Evolutionary conservation across 345 rosid species (phyloP).

Genomic region (Microcos paniculata): DNA sequence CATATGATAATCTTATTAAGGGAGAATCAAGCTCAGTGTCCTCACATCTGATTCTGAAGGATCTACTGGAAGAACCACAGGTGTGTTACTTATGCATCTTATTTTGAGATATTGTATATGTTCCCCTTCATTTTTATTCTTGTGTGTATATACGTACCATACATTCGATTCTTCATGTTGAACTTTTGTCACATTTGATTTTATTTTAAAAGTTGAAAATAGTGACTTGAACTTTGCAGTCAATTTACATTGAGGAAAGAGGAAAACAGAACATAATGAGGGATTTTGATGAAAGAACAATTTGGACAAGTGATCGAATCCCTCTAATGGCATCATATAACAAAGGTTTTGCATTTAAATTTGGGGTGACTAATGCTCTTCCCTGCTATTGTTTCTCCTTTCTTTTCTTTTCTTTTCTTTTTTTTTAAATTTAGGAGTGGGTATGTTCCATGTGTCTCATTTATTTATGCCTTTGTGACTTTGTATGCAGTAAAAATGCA

Average conservation of each 20-base stretch:
- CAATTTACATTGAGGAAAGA: slow-evolving; percentile 77
- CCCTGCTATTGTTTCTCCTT: slow-evolving; percentile 1
- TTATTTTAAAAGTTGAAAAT: background rate
- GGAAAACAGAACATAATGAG: slow-evolving; percentile 76
- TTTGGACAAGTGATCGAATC: slow-evolving; percentile 82
- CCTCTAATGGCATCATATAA: slow-evolving; percentile 88
- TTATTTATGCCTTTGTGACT: slow-evolving; percentile 18
- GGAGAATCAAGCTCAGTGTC: slow-evolving; percentile 45
- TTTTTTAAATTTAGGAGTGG: background rate
- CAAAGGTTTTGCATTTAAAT: slow-evolving; percentile 54
- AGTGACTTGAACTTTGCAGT: slow-evolving; percentile 42
- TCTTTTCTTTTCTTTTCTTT: no score
- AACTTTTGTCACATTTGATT: slow-evolving; percentile 11
- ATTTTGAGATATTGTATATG: slow-evolving; percentile 15
- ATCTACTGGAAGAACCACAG: slow-evolving; percentile 80
- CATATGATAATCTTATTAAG: slow-evolving; percentile 44
- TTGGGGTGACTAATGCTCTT: background rate
- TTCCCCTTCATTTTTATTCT: slow-evolving; percentile 16
- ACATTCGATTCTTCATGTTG: background rate
- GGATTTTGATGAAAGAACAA: slow-evolving; percentile 86
- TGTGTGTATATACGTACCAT: slow-evolving; percentile 1
- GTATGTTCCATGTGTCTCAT: background rate
- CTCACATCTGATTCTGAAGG: slow-evolving; percentile 83
- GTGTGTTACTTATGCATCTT: slow-evolving; percentile 33
- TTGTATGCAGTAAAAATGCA: slow-evolving; percentile 78